Conservation (phyloP, 2,329 filamentous ascomycete species). For the Talaromyces sp. region DNA sequence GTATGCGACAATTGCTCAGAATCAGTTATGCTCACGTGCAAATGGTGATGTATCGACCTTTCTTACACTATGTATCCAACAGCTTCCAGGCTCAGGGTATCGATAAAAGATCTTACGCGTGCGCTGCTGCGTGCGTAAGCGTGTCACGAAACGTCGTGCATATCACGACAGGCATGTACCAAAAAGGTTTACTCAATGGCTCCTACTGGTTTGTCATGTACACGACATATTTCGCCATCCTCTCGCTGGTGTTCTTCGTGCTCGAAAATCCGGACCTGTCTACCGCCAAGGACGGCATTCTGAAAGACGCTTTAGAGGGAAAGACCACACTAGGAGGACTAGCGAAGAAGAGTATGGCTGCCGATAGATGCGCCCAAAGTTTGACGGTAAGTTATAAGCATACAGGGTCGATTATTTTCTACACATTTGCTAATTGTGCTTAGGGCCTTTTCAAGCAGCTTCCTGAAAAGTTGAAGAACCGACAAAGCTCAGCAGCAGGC, state of each 20-base stretch:
- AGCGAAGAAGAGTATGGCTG: slow-evolving; percentile 79
- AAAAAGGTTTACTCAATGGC: slow-evolving; percentile 57
- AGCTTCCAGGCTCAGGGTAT: slow-evolving; percentile 49
- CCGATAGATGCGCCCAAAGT: slow-evolving; percentile 76
- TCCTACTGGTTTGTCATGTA: slow-evolving; percentile 69
- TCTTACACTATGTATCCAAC: slow-evolving; percentile 61
- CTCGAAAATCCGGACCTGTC: slow-evolving; percentile 61
- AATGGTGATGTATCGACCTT: slow-evolving; percentile 62
- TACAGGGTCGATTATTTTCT: background rate
- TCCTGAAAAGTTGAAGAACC: slow-evolving; percentile 65
- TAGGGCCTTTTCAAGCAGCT: slow-evolving; percentile 80
- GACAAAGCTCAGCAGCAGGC: slow-evolving; percentile 43
- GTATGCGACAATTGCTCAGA: slow-evolving; percentile 58
- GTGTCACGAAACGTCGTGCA: slow-evolving; percentile 65
- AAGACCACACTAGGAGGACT: slow-evolving; percentile 76
- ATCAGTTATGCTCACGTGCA: slow-evolving; percentile 64
- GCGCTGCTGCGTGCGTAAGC: slow-evolving; percentile 63
- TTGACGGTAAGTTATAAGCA: slow-evolving; percentile 59
- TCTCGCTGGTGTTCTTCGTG: slow-evolving; percentile 62
- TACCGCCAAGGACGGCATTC: slow-evolving; percentile 64
- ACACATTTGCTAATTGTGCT: background rate
- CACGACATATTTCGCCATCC: slow-evolving; percentile 64
- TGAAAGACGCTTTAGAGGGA: slow-evolving; percentile 80
- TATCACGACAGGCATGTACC: slow-evolving; percentile 63
- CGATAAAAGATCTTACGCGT: slow-evolving; percentile 62